phyloP scores from a whole-genome alignment of 2,329 filamentous ascomycete genomes.

The Aureobasidium sp. region DNA sequence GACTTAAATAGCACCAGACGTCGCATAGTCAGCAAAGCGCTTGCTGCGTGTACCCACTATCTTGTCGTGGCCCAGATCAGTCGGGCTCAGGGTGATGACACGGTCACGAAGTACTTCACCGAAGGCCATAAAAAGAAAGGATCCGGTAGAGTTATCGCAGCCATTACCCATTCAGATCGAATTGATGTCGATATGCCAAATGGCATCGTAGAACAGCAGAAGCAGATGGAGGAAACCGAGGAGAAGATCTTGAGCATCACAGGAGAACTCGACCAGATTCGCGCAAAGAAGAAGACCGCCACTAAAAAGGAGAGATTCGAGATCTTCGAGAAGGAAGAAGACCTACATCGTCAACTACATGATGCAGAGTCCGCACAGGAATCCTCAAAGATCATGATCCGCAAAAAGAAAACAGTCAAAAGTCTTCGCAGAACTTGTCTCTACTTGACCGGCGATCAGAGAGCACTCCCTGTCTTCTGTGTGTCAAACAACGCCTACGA shows the following conservation, averaged over 20 bases:
- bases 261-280: not conserved
- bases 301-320: not conserved
- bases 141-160: slow-evolving; percentile 9
- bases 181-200: slow-evolving; percentile 14
- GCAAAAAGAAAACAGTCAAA: slow-evolving; percentile 5
- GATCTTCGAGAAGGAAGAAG: not conserved
- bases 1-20: slow-evolving; percentile 16
- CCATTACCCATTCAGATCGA: slow-evolving; percentile 13
- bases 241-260: not conserved
- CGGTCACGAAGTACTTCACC: not conserved
- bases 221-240: slow-evolving; percentile 2
- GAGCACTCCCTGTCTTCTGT: slow-evolving; percentile 9
- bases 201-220: not conserved
- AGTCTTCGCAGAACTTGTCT: slow-evolving; percentile 3
- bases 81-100: slow-evolving; percentile 13
- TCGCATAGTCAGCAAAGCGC: slow-evolving; percentile 8
- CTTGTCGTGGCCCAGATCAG: slow-evolving; percentile 13
- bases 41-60: slow-evolving; percentile 14
- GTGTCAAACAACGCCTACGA: slow-evolving; percentile 16
- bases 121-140: not conserved
- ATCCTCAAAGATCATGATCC: slow-evolving; percentile 9
- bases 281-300: not conserved
- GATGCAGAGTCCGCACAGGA: not conserved
- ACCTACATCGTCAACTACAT: not conserved
- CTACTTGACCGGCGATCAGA: slow-evolving; percentile 5